Evolutionary conservation across 768 basidiomycete genomes (phyloP), one percentile per base, ranked within the genome.

Genomic region (Termitomyces sp.): DNA sequence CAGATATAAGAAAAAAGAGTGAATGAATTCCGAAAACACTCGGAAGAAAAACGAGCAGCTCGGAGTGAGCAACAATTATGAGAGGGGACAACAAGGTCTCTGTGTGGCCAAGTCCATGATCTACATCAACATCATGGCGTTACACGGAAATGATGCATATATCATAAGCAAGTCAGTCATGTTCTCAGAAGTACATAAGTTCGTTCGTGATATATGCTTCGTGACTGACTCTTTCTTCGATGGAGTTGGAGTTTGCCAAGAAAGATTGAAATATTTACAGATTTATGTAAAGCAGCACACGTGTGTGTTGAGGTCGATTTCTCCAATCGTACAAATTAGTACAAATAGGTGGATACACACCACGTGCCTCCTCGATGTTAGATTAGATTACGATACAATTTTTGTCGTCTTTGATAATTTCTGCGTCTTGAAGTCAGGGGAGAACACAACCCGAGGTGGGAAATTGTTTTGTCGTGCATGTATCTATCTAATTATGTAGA

Each of bases 371-470:
- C 14, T 31, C 7, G 51, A 60, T 42, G 24, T 47, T 18, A 61
- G 60, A 62, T 62, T 62, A 62, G 61, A 62, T 62, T 56, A 42
- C 51, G 22, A 46, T 31, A 42, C 3, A 56, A 58, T 56, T 55
- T 58, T 59, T 59, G 39, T 41, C 24, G 24, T 39, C 31, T 20
- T 13, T 18, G 16, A 37, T 37, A n/a, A 16, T 10, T 41, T 7
- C 26, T 24, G 27, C 5, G 9, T 7, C 22, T 27, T 13, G 24
- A 57, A 22, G 4, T 43, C 36, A 27, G 29, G 16, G 26, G 14
- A 24, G 48, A 29, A 13, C 27, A 46, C 49, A 20, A 29, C n/a
- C n/a, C 14, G 24, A 59, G 51, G 61, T 61, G n/a, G 24, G 29
- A 24, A 20, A 13, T 6, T 3, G n/a, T 18, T 32, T 32, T 14